phyloP scores from a whole-genome alignment of 2,329 filamentous ascomycete genomes.

The Colletotrichum australisinense region DNA sequence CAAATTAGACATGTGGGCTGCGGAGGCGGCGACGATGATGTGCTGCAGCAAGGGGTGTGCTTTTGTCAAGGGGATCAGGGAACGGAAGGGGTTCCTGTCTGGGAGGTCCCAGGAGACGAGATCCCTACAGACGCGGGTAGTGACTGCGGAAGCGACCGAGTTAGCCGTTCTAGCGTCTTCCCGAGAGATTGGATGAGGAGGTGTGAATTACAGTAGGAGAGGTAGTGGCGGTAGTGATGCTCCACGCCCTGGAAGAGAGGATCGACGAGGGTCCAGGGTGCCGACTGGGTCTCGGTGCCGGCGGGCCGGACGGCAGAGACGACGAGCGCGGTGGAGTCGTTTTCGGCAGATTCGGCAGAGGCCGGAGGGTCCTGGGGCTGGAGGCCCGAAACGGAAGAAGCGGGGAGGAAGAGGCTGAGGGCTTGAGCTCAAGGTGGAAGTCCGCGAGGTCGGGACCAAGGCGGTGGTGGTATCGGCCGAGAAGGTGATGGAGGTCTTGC shows the following conservation, averaged over 20 bases:
- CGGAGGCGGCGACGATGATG: slow-evolving; percentile 60
- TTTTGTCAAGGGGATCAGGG: slow-evolving; percentile 54
- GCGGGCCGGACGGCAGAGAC: slow-evolving; percentile 32
- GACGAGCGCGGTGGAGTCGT: slow-evolving; percentile 37
- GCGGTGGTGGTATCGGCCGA: neutral
- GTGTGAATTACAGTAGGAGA: slow-evolving; percentile 52
- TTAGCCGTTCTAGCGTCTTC: slow-evolving; percentile 23
- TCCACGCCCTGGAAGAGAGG: slow-evolving; percentile 64
- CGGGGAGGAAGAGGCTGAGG: neutral
- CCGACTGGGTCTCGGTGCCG: slow-evolving; percentile 37
- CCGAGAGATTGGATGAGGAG: slow-evolving; percentile 19
- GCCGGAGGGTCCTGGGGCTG: neutral
- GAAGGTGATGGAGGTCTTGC: slow-evolving; percentile 50
- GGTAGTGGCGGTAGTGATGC: slow-evolving; percentile 55
- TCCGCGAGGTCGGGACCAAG: neutral
- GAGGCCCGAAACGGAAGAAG: neutral
- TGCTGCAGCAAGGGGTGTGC: slow-evolving; percentile 56
- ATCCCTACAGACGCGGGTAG: slow-evolving; percentile 63
- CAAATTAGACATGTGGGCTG: slow-evolving; percentile 59
- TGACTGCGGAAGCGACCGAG: slow-evolving; percentile 52
- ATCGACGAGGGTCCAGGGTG: slow-evolving; percentile 54
- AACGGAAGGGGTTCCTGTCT: slow-evolving; percentile 59
- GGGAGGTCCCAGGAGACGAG: slow-evolving; percentile 59
- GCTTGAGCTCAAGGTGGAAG: neutral
- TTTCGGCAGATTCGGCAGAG: neutral